Base-by-base conservation (phyloP, 129 eudicot species). In the Lactuca saligna region DNA sequence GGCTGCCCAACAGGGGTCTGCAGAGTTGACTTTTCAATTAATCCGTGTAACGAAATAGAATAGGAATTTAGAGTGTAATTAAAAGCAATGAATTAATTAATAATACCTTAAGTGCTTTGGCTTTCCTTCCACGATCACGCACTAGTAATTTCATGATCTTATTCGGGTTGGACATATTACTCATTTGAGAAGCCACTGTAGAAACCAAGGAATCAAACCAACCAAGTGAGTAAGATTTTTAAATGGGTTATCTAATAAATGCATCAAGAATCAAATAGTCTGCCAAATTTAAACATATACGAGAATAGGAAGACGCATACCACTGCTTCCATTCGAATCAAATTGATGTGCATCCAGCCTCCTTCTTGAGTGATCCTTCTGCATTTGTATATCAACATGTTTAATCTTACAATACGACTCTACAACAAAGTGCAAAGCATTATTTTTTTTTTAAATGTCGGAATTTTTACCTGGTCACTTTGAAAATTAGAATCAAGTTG, bases 161-260 rank as follows among this genome's bases (percentile, higher is more conserved):
- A 74, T 80, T 89, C 65, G 85, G 95, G 75, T 86, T 86, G 82
- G 96, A 82, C 91, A 91, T 91, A 60, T 93, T 93, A 79, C 97
- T 93, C 89, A 89, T 92, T 61, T 85, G 96, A 83, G 98, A 89
- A 75, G 91, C 95, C 73, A 73, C 98, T 65, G 95, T 85, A 75
- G 90, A 85, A 68, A 1, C 25, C 25, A 20, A 57, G 56, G 87
- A 74, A 63, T 68, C 69, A 61, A 89, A 42, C 12, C 8, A 69
- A 62, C 75, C 75, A 73, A 66, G 16, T 86, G 85, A 60, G 63
- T 57, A 44, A 76, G 42, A 63, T 65, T 88, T 53, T 88, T 86
- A 71, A 80, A 58, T 44, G 11, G 4, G 0, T 8, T 44, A 44
- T 7, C 13, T 7, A 8, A 44, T 44, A 65, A 32, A 32, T 7